These are phyloP conservation scores for Zelopaecilomyces penicillatus DNA, from an alignment of 2,329 filamentous ascomycete genomes.

Conservation along the genomic window DNA sequence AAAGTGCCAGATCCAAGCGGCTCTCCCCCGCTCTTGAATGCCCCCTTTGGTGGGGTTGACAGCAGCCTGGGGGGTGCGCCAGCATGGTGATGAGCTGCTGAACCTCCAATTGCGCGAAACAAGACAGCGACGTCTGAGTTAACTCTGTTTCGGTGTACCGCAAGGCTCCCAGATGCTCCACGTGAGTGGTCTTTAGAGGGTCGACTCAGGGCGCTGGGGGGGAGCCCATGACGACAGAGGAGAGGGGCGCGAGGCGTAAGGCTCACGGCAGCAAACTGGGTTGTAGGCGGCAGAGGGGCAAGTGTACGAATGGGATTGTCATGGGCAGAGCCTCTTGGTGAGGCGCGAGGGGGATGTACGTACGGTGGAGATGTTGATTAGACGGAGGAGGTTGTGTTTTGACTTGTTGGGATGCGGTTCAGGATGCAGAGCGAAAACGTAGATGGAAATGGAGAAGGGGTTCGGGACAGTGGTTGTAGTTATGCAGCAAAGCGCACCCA, in stretches of 20 bases:
- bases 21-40: constrained; percentile 9
- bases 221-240: constrained; percentile 34
- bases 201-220: constrained; percentile 7
- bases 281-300: constrained; percentile 1
- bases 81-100: constrained; percentile 4
- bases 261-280: constrained; percentile 7
- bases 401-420: constrained; percentile 20
- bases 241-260: constrained; percentile 17
- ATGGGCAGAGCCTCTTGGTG: not conserved
- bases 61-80: constrained; percentile 6
- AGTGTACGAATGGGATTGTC: not conserved
- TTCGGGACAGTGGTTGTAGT: constrained; percentile 16
- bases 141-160: constrained; percentile 3
- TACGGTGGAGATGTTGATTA: constrained; percentile 11
- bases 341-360: constrained; percentile 10
- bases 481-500: constrained; percentile 5
- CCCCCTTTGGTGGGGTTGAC: constrained; percentile 6
- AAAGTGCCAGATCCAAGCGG: constrained; percentile 5
- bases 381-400: constrained; percentile 5
- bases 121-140: not conserved
- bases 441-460: constrained; percentile 25
- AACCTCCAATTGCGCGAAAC: constrained; percentile 2
- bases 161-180: not conserved
- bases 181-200: constrained; percentile 3
- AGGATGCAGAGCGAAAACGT: constrained; percentile 14